Evolutionary conservation across 257 asterid genomes (phyloP).

Genomic region (Nicotiana otophora): DNA sequence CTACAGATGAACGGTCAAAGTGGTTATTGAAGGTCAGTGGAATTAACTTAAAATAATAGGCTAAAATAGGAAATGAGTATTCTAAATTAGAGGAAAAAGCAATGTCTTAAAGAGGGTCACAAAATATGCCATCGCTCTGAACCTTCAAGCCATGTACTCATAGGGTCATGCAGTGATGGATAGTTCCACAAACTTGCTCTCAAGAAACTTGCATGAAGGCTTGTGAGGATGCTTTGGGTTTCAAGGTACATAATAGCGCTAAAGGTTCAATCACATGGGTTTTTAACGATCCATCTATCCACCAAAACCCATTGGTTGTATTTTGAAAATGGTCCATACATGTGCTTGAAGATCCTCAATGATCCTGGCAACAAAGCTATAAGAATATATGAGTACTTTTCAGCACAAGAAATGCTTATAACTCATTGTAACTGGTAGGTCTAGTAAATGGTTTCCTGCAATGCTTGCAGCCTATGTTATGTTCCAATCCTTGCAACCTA

Average conservation of each 20-base stretch:
- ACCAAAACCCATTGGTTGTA: not conserved
- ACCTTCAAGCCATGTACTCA: not conserved
- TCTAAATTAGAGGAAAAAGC: not conserved
- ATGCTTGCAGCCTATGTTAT: not conserved
- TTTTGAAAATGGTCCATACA: not conserved
- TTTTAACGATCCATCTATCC: not conserved
- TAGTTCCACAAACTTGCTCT: not conserved
- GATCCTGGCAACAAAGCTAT: not conserved
- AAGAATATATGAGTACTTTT: not conserved
- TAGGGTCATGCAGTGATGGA: not conserved
- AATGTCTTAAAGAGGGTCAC: not conserved
- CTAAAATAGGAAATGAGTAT: not conserved
- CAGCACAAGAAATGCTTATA: not conserved
- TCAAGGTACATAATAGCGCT: not conserved
- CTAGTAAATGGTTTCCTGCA: not conserved
- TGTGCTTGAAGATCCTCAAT: not conserved
- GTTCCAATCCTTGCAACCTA: not conserved
- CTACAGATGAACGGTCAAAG: not conserved
- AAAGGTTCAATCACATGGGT: not conserved
- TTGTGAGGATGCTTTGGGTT: not conserved
- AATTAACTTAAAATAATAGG: not conserved
- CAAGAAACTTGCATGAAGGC: not conserved
- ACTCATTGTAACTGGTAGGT: not conserved
- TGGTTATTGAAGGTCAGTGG: not conserved
- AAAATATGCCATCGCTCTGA: not conserved